Conservation (phyloP, 257 asterid species). For the Gardenia jasminoides region DNA sequence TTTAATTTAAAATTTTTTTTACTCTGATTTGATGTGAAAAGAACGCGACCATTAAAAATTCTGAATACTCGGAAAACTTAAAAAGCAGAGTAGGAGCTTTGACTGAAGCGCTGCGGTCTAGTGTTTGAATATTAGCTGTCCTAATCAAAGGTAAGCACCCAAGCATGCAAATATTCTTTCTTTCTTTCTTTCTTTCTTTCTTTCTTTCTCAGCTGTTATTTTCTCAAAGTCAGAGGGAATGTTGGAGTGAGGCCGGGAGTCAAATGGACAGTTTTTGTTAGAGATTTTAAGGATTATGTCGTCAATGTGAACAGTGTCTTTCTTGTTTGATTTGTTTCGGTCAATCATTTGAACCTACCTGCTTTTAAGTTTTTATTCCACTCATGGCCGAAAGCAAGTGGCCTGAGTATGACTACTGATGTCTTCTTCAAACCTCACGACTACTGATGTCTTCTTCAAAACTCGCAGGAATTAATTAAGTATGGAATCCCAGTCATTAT, state of each 20-base stretch:
- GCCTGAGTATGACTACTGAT: neutral
- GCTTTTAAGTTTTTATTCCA: neutral
- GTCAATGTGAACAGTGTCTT: neutral
- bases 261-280: constrained; percentile 11
- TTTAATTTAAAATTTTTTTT: no score
- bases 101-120: constrained; percentile 9
- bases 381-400: constrained; percentile 14
- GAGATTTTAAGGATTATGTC: neutral
- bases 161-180: neutral
- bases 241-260: constrained; percentile 8
- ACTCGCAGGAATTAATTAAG: neutral
- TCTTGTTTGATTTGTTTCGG: neutral
- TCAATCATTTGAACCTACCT: neutral
- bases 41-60: no score
- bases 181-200: neutral
- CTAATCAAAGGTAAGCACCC: constrained; percentile 10
- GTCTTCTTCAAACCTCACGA: neutral
- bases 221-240: constrained; percentile 21
- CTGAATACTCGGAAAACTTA: neutral
- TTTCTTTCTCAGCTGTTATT: neutral
- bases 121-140: constrained; percentile 1
- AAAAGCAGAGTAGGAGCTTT: constrained; percentile 1
- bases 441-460: neutral
- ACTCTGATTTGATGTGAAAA: neutral
- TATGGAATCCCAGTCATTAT: neutral